Evolutionary conservation across 192 early-diverging fungal genomes (phyloP).

Genomic region (Diversispora epigaea): DNA sequence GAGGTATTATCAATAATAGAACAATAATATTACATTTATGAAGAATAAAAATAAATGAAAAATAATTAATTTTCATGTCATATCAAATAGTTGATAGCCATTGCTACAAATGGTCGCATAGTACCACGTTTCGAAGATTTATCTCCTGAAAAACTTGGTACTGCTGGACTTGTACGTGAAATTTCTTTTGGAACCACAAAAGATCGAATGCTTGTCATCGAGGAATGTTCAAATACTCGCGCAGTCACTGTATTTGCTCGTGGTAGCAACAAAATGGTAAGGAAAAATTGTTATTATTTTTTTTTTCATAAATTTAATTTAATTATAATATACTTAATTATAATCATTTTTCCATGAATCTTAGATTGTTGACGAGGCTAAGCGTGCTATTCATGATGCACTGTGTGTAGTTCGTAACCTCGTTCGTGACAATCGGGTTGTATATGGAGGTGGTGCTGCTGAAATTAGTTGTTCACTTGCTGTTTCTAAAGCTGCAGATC

Average conservation of each 20-base stretch:
- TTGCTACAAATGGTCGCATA: constrained; percentile 99
- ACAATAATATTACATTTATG: not conserved
- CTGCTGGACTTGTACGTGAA: constrained; percentile 93
- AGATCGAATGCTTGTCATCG: constrained; percentile 99
- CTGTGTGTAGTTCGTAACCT: constrained; percentile 99
- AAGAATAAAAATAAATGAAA: not conserved
- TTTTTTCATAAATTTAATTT: not conserved
- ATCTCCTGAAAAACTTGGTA: constrained; percentile 81
- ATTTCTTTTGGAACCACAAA: constrained; percentile 96
- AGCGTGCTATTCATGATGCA: constrained; percentile 96
- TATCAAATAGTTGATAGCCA: constrained; percentile 81
- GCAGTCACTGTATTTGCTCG: constrained; percentile 97
- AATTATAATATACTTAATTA: not conserved
- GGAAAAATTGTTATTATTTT: not conserved
- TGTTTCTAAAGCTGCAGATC: constrained; percentile 87
- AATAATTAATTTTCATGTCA: not conserved
- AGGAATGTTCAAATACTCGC: constrained; percentile 97
- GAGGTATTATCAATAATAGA: constrained; percentile 60
- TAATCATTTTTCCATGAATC: not conserved
- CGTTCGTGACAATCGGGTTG: constrained; percentile 94
- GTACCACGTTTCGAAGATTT: constrained; percentile 99
- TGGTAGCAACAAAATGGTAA: constrained; percentile 98
- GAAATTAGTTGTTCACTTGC: constrained; percentile 96
- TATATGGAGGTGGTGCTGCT: constrained; percentile 98
- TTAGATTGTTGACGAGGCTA: constrained; percentile 97